Conservation (phyloP, 108 stramenopile species). For the Parmales sp. region DNA sequence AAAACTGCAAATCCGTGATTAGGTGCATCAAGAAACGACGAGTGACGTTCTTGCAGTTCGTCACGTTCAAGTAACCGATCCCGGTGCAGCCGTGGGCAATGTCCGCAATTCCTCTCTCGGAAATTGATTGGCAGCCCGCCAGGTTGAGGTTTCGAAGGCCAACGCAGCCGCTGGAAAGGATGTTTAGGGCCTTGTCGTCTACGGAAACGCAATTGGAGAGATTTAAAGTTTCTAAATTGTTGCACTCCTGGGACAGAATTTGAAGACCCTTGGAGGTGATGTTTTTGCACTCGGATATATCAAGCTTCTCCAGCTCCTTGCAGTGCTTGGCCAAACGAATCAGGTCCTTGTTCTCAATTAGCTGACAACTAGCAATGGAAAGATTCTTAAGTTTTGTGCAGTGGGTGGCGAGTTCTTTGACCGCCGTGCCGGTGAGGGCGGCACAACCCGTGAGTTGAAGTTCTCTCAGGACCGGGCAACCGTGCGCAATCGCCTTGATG, state of each 20-base stretch:
- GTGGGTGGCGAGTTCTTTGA: conserved; percentile 18
- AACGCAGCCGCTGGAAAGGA: conserved; percentile 18
- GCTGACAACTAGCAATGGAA: conserved; percentile 23
- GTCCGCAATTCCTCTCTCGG: conserved; percentile 26
- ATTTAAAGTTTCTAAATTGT: not conserved
- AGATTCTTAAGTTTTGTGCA: conserved; percentile 23
- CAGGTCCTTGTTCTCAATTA: conserved; percentile 6
- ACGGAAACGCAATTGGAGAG: conserved; percentile 11
- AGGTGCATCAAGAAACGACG: conserved; percentile 21
- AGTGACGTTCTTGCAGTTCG: conserved; percentile 23
- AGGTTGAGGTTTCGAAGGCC: conserved; percentile 29
- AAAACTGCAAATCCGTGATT: conserved; percentile 26
- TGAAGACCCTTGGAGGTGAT: not conserved
- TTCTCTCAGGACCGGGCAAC: conserved; percentile 25
- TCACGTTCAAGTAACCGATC: conserved; percentile 29
- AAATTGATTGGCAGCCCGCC: conserved; percentile 21
- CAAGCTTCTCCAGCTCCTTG: conserved; percentile 5
- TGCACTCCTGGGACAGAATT: conserved; percentile 4
- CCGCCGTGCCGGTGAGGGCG: conserved; percentile 24
- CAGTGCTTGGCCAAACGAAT: not conserved
- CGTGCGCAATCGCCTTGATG: conserved; percentile 30
- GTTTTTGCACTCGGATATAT: not conserved
- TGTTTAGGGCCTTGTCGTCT: conserved; percentile 21
- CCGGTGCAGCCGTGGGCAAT: conserved; percentile 33
- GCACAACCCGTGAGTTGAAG: conserved; percentile 35